Percentiles rank a stretch among this genome's conserved stretches.
These are phyloP conservation scores for Blastobotrys attinorum DNA, from an alignment of 805 yeast genomes.

Conservation along the genomic window DNA sequence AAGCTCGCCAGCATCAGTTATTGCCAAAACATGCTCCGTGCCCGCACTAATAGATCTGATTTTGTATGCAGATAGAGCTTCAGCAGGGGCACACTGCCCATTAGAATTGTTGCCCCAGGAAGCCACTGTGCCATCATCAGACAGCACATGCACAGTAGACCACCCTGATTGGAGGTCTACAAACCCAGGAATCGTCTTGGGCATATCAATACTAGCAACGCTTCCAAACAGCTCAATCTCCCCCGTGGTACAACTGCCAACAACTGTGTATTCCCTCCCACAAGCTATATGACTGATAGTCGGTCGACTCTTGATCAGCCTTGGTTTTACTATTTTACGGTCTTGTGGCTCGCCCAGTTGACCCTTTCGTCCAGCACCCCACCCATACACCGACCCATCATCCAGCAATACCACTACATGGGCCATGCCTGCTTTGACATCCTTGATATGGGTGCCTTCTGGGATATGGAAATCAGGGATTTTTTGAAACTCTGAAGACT, in stretches of 20 bases:
- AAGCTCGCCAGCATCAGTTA: conserved; percentile 31
- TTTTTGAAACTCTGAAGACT: conserved; percentile 3
- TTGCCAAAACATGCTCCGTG: conserved; percentile 73
- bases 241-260: too few relatives aligned
- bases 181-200: conserved; percentile 5
- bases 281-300: conserved; percentile 26
- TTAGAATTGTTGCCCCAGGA: conserved; percentile 74
- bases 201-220: conserved; percentile 1
- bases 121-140: conserved; percentile 22
- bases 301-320: conserved; percentile 5
- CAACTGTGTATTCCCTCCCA: conserved; percentile 54
- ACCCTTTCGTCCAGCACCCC: conserved; percentile 65
- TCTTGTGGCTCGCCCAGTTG: conserved; percentile 33
- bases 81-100: conserved; percentile 46
- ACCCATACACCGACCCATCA: conserved; percentile 45
- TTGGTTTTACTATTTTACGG: conserved; percentile 7
- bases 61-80: conserved; percentile 1
- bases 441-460: conserved; percentile 10
- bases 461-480: conserved; percentile 15
- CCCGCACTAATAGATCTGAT: conserved; percentile 44
- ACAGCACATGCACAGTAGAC: conserved; percentile 59
- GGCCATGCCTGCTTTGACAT: conserved; percentile 25
- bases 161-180: conserved; percentile 51
- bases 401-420: conserved; percentile 26
- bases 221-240: too few relatives aligned